Base-by-base conservation (phyloP, 2,329 filamentous ascomycete species). In the Aureobasidium namibiae region DNA sequence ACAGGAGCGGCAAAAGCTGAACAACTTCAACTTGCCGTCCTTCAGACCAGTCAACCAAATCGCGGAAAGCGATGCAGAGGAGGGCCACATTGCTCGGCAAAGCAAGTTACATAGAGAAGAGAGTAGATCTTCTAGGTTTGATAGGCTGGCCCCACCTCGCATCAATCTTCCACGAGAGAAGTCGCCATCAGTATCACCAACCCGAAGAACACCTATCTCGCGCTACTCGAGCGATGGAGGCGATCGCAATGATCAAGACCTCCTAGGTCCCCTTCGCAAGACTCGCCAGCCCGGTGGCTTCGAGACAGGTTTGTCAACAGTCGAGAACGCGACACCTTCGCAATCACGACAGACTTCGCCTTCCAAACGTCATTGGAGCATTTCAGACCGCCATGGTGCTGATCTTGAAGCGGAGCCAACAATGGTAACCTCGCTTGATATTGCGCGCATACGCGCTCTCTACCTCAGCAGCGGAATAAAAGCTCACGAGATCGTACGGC, bases 391-490 rank as follows among this genome's bases (percentile, higher is more conserved):
- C 62, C 74, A 74, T 54, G 70, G 65, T 9, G 13, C 56, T n/a
- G 69, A 3, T 68, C 72, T 4, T 68, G 70, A 6, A 74, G 70
- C 45, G 67, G 68, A n/a, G 71, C 69, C 24, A 10, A 29, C 29
- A 18, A 26, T 31, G 14, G 29, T 34, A 14, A 60, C 69, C 11
- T 71, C 88, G 31, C 82, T 83, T n/a, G 92, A 96, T 65, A 81
- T 95, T 56, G 88, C 88, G 16, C 85, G 90, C n/a, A 80, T 92
- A 2, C 82, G 85, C 60, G 83, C 90, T 0, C 78, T 95, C 9
- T 82, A 96, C 41, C 78, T 95, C 23, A 88, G 86, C 63, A 90
- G 90, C 0, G 92, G 91, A n/a, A 86, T 96, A 68, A 95, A 95
- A 74, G 92, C 92, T 0, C 85, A 85, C 67, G 89, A 94, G 68